These are phyloP conservation scores for Apiotrichum laibachii DNA, from an alignment of 1,284 basidiomycete species.

Conservation along the genomic window DNA sequence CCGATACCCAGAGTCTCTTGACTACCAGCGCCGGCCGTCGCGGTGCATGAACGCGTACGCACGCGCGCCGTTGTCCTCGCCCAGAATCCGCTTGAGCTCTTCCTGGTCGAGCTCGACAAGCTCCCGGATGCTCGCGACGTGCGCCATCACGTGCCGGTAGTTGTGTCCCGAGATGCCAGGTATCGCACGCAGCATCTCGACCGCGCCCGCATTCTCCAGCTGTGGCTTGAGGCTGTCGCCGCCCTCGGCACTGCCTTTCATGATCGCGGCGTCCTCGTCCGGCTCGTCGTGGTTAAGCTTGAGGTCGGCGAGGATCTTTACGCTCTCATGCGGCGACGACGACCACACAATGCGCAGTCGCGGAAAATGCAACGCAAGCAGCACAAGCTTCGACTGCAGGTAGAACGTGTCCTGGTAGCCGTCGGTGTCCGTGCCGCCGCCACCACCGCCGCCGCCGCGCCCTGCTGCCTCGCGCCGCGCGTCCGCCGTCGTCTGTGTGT, in stretches of 20 bases:
- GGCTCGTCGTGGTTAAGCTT: slow-evolving; percentile 83
- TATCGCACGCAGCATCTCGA: slow-evolving; percentile 53
- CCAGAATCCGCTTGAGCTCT: slow-evolving; percentile 72
- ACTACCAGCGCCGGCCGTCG: slow-evolving; percentile 49
- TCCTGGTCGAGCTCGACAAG: slow-evolving; percentile 66
- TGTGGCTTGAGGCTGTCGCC: slow-evolving; percentile 23
- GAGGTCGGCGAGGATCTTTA: slow-evolving; percentile 89
- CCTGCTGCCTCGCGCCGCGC: slow-evolving; percentile 57
- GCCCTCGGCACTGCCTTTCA: slow-evolving; percentile 61
- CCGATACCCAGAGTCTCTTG: background rate
- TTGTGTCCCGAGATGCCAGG: slow-evolving; percentile 79
- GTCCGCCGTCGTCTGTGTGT: slow-evolving; percentile 54
- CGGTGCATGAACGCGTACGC: slow-evolving; percentile 79
- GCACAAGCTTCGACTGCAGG: slow-evolving; percentile 84
- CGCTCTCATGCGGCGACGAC: slow-evolving; percentile 86
- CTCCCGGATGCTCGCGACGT: slow-evolving; percentile 70
- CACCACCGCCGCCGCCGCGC: slow-evolving; percentile 48
- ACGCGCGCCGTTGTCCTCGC: slow-evolving; percentile 73
- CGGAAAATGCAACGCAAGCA: slow-evolving; percentile 85
- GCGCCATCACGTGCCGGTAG: slow-evolving; percentile 76
- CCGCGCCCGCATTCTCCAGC: slow-evolving; percentile 43
- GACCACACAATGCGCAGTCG: slow-evolving; percentile 94
- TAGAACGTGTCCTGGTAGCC: slow-evolving; percentile 51
- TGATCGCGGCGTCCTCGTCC: slow-evolving; percentile 68
- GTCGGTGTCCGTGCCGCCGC: slow-evolving; percentile 22